Evolutionary conservation across 2,329 filamentous ascomycete species (phyloP), one percentile per base, ranked within the genome.

Genomic region (Elsinoe ampelina): DNA sequence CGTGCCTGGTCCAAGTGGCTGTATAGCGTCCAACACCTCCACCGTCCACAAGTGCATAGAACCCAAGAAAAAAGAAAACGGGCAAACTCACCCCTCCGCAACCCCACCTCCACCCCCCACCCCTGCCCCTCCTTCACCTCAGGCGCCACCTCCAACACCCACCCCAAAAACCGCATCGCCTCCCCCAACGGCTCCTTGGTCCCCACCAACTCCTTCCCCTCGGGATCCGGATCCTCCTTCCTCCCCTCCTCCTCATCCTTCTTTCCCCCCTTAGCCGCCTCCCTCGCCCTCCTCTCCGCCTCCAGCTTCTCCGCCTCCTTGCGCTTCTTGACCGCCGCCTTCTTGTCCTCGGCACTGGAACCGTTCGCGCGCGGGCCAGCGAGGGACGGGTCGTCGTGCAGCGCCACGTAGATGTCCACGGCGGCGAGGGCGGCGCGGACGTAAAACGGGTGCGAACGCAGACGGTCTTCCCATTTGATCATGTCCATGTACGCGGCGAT

Each of bases 401-500:
- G 78, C 61, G 83, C 77, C 26, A 95, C 68, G 69, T 96, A 97
- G 32, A 95, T 78, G 60, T 85, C 81, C 59, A 95, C 80, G 5
- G 92, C 91, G 55, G 84, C 83, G 20, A 95, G 75, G 0, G 93
- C 92, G 50, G 89, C 87, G 43, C 89, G 80, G 3, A 86, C 85
- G 73, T 88, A 98, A 75, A 95, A 96, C 1, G 93, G 93, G 69
- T 98, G 93, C 65, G 95, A 87, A 56, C 90, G 85, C 43, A 97
- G 73, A 60, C 84, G 83, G 68, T 98, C 91, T 69, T 97, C 92
- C 95, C 93, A 98, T 64, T 87, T 83, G 47, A 98, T 79, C 89
- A 98, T 95, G 64, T 96, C 91, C 39, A 98, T 77, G 68, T 98
- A 98, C 1, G 93, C 88, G 57, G 92, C 80, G 59, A 97, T 89